phyloP scores from a whole-genome alignment of 1,139 yeast species.

The Kodamaea sp. region DNA sequence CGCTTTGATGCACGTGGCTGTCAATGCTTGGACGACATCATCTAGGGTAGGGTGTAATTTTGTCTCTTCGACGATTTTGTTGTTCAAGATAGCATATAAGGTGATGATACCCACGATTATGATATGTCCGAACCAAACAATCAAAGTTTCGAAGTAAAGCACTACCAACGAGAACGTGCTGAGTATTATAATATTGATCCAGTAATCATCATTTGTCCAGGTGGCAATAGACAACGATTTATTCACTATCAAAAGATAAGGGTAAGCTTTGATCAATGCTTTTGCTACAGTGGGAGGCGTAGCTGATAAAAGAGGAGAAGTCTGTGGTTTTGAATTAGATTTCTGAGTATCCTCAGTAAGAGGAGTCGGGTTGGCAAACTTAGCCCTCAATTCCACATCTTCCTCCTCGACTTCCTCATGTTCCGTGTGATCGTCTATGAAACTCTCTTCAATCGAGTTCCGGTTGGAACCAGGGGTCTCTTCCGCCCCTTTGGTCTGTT shows the following conservation, averaged over 20 bases:
- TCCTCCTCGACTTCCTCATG: constrained; percentile 15
- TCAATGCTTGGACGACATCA: constrained; percentile 80
- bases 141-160: constrained; percentile 69
- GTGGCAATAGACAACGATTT: constrained; percentile 71
- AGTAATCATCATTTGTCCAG: constrained; percentile 88
- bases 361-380: constrained; percentile 12
- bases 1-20: constrained; percentile 72
- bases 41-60: constrained; percentile 78
- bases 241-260: constrained; percentile 74
- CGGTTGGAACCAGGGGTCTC: constrained; percentile 4
- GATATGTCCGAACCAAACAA: constrained; percentile 80
- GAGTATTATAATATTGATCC: constrained; percentile 70
- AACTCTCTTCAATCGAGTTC: constrained; percentile 7
- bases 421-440: constrained; percentile 7
- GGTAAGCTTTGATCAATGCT: constrained; percentile 79
- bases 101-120: constrained; percentile 68
- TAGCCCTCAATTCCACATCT: constrained; percentile 15
- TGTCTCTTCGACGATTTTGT: constrained; percentile 52
- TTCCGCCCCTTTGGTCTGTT: constrained; percentile 8
- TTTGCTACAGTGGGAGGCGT: constrained; percentile 93
- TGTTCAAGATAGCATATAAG: constrained; percentile 63
- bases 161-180: constrained; percentile 59
- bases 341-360: constrained; percentile 1
- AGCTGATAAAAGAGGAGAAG: constrained; percentile 68
- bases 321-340: constrained; percentile 36